Base-by-base conservation (phyloP, 2,329 filamentous ascomycete species). In the Calonectria ilicicola region DNA sequence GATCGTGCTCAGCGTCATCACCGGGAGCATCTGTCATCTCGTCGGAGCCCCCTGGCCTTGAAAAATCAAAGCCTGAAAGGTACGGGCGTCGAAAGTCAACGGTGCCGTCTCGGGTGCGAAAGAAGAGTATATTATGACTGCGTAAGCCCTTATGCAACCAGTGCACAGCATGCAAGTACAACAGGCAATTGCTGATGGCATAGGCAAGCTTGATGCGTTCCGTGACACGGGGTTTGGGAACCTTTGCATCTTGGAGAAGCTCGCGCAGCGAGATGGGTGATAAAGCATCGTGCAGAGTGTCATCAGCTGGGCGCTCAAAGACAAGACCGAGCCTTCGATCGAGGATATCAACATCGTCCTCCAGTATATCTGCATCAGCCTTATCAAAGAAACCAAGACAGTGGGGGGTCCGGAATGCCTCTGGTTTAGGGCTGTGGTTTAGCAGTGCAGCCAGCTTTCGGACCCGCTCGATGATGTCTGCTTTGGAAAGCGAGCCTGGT, bases 111-210 rank as follows among this genome's bases (percentile, higher is more conserved):
- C 70, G 70, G 32, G 77, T 73, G 38, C 81, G 81, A 77, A 89
- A 89, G 79, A 91, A 89, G 14, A 91, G 78, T 35, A 91, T 84
- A 76, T 89, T 90, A 67, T 88, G 82, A 70, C 85, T 87, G 15
- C 89, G 86, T 6, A 91, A 82, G n/a, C 88, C 88, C 75, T 91
- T 91, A 82, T 91, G 89, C 7, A 91, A 83, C 89, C 89, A 91
- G 72, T 89, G 86, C 1, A 90, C 88, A 3, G 87, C 85, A 76
- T 91, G 89, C 0, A 91, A 83, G 68, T 89, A 89, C 58, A 91
- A 81, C 3, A 91, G 79, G 21, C 87, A 90, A 76, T 88, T 87
- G 69, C 87, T 84, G 35, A 91, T 83, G 29, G 86, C 86, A 58
- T 86, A 84, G 53, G 89, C 89, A 21, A 92, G 84, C 32, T 78